Percentiles rank a stretch among this genome's conserved stretches.
Conservation (phyloP, 2,329 filamentous ascomycete species). For the Talaromyces sp. region DNA sequence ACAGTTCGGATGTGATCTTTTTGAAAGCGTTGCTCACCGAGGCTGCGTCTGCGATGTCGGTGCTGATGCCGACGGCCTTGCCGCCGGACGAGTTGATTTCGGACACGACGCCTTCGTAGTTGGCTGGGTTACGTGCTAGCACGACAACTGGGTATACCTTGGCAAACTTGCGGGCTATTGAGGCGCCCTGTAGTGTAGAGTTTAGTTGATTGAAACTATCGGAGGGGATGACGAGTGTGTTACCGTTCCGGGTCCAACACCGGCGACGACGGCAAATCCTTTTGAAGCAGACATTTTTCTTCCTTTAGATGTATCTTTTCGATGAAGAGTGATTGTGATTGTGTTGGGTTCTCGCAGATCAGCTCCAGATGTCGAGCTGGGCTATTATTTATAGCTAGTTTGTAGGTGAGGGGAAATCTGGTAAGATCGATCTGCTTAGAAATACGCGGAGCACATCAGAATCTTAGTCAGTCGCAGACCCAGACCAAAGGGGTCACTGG, state of each 20-base stretch:
- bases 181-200: constrained; percentile 42
- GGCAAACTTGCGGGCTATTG: constrained; percentile 57
- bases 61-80: constrained; percentile 56
- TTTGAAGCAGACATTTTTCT: constrained; percentile 22
- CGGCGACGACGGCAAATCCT: constrained; percentile 42
- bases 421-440: neutral
- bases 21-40: constrained; percentile 52
- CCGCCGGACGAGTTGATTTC: constrained; percentile 58
- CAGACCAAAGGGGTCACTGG: neutral
- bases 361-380: neutral
- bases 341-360: neutral
- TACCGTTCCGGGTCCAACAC: constrained; percentile 44
- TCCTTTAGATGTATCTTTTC: neutral
- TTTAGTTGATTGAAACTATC: neutral
- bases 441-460: neutral
- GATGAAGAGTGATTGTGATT: neutral
- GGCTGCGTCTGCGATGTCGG: constrained; percentile 51
- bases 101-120: constrained; percentile 50
- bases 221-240: neutral
- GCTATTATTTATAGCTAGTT: neutral
- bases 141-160: constrained; percentile 55
- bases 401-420: neutral
- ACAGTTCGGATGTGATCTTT: constrained; percentile 48
- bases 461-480: neutral
- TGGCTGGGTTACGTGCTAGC: constrained; percentile 54